Base-by-base conservation (phyloP, 371 early-diverging fungal species). In the Apophysomyces trapeziformis region DNA sequence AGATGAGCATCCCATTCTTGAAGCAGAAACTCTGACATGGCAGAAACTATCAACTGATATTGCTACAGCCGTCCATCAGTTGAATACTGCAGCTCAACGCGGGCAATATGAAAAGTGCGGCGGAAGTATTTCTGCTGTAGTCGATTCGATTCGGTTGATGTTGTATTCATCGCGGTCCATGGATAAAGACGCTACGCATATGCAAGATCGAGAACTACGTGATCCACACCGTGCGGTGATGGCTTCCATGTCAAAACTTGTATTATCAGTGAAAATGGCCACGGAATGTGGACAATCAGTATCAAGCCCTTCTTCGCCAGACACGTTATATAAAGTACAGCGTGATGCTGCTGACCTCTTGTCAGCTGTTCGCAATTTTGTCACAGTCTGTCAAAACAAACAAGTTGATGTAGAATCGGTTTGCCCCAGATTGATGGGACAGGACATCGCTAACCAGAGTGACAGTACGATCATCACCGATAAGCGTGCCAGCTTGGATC, bases 141-240 rank as follows among this genome's bases (percentile, higher is more conserved):
- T 94, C 7, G 84, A 88, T 21, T 83, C 93, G 16, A 89, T 95
- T 58, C 87, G 92, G 35, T 85, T 89, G 32, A 91, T 97, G 91
- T 79, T 97, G 39, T 88, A 88, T 44, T 86, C 94, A 13, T 89
- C 92, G 7, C 87, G 91, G 5, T 88, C 91, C 0, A 77, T 90
- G 7, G 87, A 87, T 13, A 85, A 84, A 56, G 90, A 92, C 18
- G 60, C 68, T 4, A 74, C 85, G 0, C 77, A 83, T 6, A 77
- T 90, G 68, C 79, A 85, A 46, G 78, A 83, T 41, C 87, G 76
- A 68, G 77, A 37, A 61, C 82, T 59, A 78, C 94, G 66, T 78
- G 88, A 76, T 72, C 83, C 67, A 77, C 87, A 90, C 65, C 85
- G 89, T 8, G 87, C 87, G 38, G 87, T 96, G 5, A 87, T 93